Base-by-base conservation (phyloP, 2,329 filamentous ascomycete genomes). In the Camillea tinctor region DNA sequence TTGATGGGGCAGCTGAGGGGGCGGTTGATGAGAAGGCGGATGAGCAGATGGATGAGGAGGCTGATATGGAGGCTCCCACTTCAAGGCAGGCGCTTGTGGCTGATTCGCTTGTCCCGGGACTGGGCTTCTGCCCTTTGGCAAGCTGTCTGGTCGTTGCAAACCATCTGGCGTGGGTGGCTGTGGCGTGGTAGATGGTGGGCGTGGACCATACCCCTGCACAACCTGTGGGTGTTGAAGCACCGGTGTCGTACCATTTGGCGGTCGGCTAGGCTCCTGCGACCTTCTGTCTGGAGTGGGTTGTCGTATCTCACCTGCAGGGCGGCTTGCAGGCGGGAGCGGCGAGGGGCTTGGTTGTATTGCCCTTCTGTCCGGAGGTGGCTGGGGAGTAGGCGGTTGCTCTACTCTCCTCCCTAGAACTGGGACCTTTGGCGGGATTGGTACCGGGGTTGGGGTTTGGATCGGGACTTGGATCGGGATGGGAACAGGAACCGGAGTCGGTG, bases 21-120 rank as follows among this genome's bases (percentile, higher is more conserved):
- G 26, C 9, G 59, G 58, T 21, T 51, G 59, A 48, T 64, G 66
- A 36, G 60, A 23, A 50, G 60, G 53, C 59, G 63, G 58, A 55
- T 62, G 55, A 56, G n/a, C 59, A 58, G 58, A 23, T 19, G 65
- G 60, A 54, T 67, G 61, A 19, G 60, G 61, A 57, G 74, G 75
- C 57, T 76, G 75, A 60, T 78, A 78, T 4, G 71, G 75, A 11
- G 77, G 75, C 60, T 79, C 76, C 76, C 76, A 79, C 64, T 77
- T 77, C 24, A 76, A 64, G 15, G 73, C 69, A 51, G 76, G 66
- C 40, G 71, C 64, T 51, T 72, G 69, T 8, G 67, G 56, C 56
- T 72, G 69, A 19, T 67, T 66, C 11, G 68, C 61, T 55, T 71
- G 71, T 24, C 70, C 64, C 23, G 68, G 68, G 2, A 69, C 66